Evolutionary conservation across 257 asterid species (phyloP), one percentile per base, ranked within the genome.

Genomic region (Solanum infundibuliforme): DNA sequence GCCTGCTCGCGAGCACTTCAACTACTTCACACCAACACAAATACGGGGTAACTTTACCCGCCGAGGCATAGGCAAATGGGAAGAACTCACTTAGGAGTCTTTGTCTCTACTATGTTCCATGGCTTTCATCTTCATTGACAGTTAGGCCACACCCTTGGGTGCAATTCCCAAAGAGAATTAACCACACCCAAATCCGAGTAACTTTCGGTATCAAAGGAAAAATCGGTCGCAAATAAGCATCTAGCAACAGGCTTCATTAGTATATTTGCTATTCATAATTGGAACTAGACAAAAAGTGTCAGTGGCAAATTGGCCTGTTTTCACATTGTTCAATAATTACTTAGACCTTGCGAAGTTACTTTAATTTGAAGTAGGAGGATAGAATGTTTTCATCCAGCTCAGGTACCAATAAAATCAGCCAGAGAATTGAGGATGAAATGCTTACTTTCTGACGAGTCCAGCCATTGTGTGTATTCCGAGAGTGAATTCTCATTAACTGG

Each of bases 391-490:
- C 46, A 39, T 52, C 73, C 34, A 83, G 66, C 77, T 35, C 84
- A 23, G 60, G 29, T 81, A 86, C 74, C 82, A 55, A 25, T 27
- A 43, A 41, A 79, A 79, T 46, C 66, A 43, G 39, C 43, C 20
- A 27, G 14, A 84, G 21, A 48, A 58, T 89, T 25, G 52, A 72
- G 73, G 87, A 83, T 79, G 27, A 87, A 66, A 27, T 72, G 88
- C 93, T 89, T 92, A 94, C 99, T 94, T 96, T 96, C 89, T 96
- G 99, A 68, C 99, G 98, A 87, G 99, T 95, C 98, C 99, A 96
- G 79, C 92, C 93, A 87, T 83, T 79, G 90, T 91, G 95, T 68
- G 94, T 79, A 93, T 91, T 94, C 90, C 98, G 95, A 88, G 95
- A 93, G 91, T 95, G 98, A 89, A 95, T 93, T 91, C 98, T 94